These are phyloP conservation scores for Populus hybrid DNA, from an alignment of 441 rosid genomes.

Conservation along the genomic window DNA sequence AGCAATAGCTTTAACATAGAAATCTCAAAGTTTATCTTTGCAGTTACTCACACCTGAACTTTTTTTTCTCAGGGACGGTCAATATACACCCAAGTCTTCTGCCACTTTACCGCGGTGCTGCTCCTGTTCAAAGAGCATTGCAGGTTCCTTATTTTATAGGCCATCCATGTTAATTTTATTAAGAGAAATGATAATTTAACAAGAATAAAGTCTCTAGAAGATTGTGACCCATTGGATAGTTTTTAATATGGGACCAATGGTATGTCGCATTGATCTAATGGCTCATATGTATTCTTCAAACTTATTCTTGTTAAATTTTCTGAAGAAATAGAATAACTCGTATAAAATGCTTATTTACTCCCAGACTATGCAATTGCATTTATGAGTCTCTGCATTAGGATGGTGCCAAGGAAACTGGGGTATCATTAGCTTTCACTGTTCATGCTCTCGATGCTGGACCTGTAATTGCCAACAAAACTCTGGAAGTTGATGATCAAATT, in stretches of 20 bases:
- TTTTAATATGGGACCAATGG: not conserved
- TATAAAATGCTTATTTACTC: conserved; percentile 17
- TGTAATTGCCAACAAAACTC: conserved; percentile 54
- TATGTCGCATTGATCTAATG: not conserved
- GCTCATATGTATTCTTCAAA: not conserved
- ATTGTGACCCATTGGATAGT: not conserved
- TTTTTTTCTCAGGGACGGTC: conserved; percentile 66
- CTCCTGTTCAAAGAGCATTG: conserved; percentile 91
- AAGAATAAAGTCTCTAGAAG: not conserved
- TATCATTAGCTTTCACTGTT: conserved; percentile 81
- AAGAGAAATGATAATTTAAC: not conserved
- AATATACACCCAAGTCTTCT: conserved; percentile 91
- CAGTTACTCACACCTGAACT: not conserved
- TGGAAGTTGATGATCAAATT: conserved; percentile 69
- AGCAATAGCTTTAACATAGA: not conserved
- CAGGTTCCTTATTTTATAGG: conserved; percentile 42
- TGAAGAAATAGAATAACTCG: not conserved
- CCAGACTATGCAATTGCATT: conserved; percentile 18
- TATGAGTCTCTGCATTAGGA: conserved; percentile 45
- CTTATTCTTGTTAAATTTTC: not conserved
- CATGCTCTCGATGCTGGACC: conserved; percentile 93
- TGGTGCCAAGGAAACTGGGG: conserved; percentile 87
- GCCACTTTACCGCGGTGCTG: conserved; percentile 89
- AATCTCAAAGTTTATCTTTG: not conserved
- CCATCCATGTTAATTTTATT: not conserved